Evolutionary conservation across 805 yeast species (phyloP).

Genomic region (Pichia scutulata): DNA sequence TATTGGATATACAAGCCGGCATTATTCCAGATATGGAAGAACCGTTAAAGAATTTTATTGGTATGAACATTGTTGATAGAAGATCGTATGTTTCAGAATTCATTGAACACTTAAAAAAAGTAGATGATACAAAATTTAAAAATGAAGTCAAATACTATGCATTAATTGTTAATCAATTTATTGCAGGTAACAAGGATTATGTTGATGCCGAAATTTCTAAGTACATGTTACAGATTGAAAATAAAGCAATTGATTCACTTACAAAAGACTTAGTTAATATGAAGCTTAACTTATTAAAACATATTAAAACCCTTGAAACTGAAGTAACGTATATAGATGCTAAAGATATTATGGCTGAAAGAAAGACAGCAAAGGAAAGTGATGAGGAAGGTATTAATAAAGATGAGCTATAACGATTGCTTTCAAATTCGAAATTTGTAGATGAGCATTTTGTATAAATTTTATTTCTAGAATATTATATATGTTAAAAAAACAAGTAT

Average conservation of each 20-base stretch:
- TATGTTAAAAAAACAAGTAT: too few species aligned
- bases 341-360: slow-evolving; percentile 14
- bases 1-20: slow-evolving; percentile 34
- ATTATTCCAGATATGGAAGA: slow-evolving; percentile 29
- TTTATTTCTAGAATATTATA: neutral
- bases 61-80: slow-evolving; percentile 23
- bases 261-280: slow-evolving; percentile 44
- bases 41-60: slow-evolving; percentile 24
- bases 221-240: slow-evolving; percentile 34
- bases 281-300: slow-evolving; percentile 37
- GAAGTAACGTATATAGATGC: slow-evolving; percentile 13
- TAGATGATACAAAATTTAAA: slow-evolving; percentile 18
- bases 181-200: slow-evolving; percentile 37
- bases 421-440: neutral
- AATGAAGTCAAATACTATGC: slow-evolving; percentile 39
- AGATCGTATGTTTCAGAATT: slow-evolving; percentile 24
- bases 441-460: neutral
- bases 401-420: slow-evolving; percentile 11
- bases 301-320: slow-evolving; percentile 11
- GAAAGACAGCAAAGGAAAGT: neutral
- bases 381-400: neutral
- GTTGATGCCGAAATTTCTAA: slow-evolving; percentile 40
- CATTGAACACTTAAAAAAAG: slow-evolving; percentile 31
- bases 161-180: slow-evolving; percentile 34
- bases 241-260: slow-evolving; percentile 31